Evolutionary conservation across 208 protist species (phyloP), one percentile per base, ranked within the genome.

Genomic region (Vickermania spadyakhi): DNA sequence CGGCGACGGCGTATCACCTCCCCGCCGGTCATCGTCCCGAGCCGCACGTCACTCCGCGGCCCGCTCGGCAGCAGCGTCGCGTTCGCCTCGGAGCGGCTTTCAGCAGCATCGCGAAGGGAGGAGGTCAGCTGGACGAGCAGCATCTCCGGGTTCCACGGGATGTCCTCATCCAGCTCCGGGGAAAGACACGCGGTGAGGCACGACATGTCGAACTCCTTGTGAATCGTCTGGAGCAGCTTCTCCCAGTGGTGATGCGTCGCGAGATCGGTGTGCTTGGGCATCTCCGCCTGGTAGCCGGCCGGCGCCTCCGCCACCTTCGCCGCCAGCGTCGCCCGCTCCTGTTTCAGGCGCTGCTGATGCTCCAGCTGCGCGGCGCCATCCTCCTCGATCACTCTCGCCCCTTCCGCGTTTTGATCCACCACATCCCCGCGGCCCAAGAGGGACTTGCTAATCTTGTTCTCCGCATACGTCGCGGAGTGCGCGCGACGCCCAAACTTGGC

Each of bases 121-220:
- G 88, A 95, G 22, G 83, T 93, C 41, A 95, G 83, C 72, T 92
- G 85, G 54, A 92, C 84, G 11, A 95, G 73, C 31, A 95, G 71
- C 85, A 92, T 89, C 7, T 95, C 83, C 13, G 88, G 84, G 58
- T 93, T 89, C 85, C 88, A 95, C 63, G 74, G 42, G 14, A 81
- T 73, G 51, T 95, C 88, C 68, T 95, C 88, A 59, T 95, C 88
- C 14, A 95, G 66, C 59, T 91, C 75, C 41, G 75, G 81, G 49
- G 77, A 69, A 26, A 95, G 83, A 52, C 76, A 86, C 26, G 72
- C 66, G 1, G 85, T 95, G 41, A 95, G 81, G 42, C 77, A 84
- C 3, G 78, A 81, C 71, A 92, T 87, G 66, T 95, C 88, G 31
- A 71, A 79, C 62, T 95, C 88, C 18, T 71, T 67, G 54, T 82